phyloP scores from a whole-genome alignment of 306 rosid species.

The Carpinus fangiana region DNA sequence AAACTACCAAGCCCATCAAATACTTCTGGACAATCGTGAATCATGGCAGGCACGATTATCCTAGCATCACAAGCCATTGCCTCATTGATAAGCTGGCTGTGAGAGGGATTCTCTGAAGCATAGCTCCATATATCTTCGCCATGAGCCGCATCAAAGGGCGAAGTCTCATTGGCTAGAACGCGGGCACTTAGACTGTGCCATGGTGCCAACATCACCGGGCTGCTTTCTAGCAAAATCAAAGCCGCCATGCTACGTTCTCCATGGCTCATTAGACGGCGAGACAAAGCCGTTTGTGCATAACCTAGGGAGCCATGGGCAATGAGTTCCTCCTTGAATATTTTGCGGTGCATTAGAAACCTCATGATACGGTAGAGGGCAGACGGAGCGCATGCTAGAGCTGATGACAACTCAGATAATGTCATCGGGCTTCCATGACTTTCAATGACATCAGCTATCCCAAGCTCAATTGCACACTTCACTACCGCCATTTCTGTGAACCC shows the following conservation, averaged over 20 bases:
- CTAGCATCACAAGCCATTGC: constrained; percentile 65
- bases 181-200: constrained; percentile 37
- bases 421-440: constrained; percentile 54
- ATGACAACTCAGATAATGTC: constrained; percentile 48
- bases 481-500: constrained; percentile 62
- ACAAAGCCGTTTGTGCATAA: constrained; percentile 39
- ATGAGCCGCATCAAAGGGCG: constrained; percentile 39
- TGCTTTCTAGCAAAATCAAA: constrained; percentile 30
- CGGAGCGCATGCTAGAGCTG: constrained; percentile 39
- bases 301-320: neutral
- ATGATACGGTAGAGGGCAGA: constrained; percentile 35
- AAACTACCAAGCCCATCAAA: constrained; percentile 47
- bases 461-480: constrained; percentile 67
- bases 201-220: constrained; percentile 49
- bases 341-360: constrained; percentile 49
- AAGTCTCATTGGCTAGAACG: constrained; percentile 10
- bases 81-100: constrained; percentile 50
- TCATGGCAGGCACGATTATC: constrained; percentile 26
- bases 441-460: constrained; percentile 61
- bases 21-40: constrained; percentile 37
- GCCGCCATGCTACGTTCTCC: constrained; percentile 31
- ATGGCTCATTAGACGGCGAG: constrained; percentile 32
- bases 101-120: constrained; percentile 27
- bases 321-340: constrained; percentile 41
- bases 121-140: constrained; percentile 60